phyloP scores from a whole-genome alignment of 768 basidiomycete genomes.

The Pleurotus cornucopiae region DNA sequence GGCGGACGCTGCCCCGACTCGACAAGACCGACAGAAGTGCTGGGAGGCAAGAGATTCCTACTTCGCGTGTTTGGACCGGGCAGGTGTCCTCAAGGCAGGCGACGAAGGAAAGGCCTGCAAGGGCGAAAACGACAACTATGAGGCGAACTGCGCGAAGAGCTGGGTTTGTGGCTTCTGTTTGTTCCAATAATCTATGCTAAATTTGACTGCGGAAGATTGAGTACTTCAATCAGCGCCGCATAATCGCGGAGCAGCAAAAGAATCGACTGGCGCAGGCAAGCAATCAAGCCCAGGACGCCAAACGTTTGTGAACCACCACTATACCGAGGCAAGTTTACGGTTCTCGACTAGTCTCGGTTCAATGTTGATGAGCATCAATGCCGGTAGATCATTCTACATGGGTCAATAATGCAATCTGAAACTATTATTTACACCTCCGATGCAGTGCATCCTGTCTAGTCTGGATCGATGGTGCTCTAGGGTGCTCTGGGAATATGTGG shows the following conservation, averaged over 20 bases:
- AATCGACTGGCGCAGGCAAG: conserved; percentile 52
- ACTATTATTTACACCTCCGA: too few species aligned
- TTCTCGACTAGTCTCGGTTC: too few species aligned
- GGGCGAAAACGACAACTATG: conserved; percentile 54
- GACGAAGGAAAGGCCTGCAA: conserved; percentile 62
- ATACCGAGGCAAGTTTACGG: too few species aligned
- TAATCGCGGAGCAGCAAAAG: conserved; percentile 78
- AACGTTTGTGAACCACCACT: background rate
- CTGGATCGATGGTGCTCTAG: too few species aligned
- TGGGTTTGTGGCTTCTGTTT: conserved; percentile 57
- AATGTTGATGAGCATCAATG: too few species aligned
- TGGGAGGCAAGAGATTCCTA: conserved; percentile 85
- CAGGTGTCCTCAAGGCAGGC: conserved; percentile 67
- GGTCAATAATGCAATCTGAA: too few species aligned
- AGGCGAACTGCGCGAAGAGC: conserved; percentile 77
- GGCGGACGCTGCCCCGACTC: background rate
- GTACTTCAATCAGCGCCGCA: conserved; percentile 90
- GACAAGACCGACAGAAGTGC: conserved; percentile 74
- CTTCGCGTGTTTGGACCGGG: conserved; percentile 77
- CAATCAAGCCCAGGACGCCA: conserved; percentile 16
- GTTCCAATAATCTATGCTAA: background rate
- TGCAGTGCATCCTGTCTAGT: too few species aligned
- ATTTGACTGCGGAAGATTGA: conserved; percentile 56
- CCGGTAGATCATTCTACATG: too few species aligned
- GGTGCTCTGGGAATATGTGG: too few species aligned